A percentile compares a stretch with the other conserved stretches of the same genome.
phyloP scores from a whole-genome alignment of 140 eudicot species.

The Oenanthe javanica region DNA sequence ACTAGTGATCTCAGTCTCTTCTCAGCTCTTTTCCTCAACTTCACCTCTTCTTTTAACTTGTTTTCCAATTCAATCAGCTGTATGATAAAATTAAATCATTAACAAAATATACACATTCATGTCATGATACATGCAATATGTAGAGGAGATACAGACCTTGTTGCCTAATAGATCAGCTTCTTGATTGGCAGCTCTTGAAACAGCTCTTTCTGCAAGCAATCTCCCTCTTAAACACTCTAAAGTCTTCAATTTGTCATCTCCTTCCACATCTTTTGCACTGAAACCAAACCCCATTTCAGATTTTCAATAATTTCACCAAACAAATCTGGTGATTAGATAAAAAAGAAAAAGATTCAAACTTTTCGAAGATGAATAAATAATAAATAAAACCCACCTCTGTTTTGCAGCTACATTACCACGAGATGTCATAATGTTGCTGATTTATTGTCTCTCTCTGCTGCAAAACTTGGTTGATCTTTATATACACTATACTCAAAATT shows the following conservation, averaged over 20 bases:
- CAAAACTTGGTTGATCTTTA: conserved; percentile 10
- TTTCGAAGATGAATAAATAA: not conserved
- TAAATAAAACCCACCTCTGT: conserved; percentile 34
- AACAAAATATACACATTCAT: not conserved
- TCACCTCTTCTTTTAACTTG: conserved; percentile 46
- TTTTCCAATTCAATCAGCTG: conserved; percentile 70
- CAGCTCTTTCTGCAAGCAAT: conserved; percentile 82
- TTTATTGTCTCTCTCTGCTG: conserved; percentile 12
- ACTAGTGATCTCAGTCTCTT: conserved; percentile 51
- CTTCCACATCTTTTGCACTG: conserved; percentile 55
- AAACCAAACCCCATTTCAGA: conserved; percentile 23
- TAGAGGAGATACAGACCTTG: conserved; percentile 39
- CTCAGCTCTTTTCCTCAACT: conserved; percentile 70
- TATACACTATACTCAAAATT: not conserved
- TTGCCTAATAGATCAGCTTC: conserved; percentile 43
- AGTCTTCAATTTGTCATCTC: conserved; percentile 47
- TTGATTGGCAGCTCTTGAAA: conserved; percentile 72
- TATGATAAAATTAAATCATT: not conserved
- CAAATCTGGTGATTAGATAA: not conserved
- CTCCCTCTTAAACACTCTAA: conserved; percentile 87
- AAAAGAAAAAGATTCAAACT: not conserved
- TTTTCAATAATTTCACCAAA: conserved; percentile 2
- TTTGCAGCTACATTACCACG: conserved; percentile 37
- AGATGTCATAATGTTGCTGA: conserved; percentile 21
- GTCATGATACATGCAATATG: not conserved